Evolutionary conservation across 106 monocot species (phyloP).

Genomic region (Iris macrosiphon): DNA sequence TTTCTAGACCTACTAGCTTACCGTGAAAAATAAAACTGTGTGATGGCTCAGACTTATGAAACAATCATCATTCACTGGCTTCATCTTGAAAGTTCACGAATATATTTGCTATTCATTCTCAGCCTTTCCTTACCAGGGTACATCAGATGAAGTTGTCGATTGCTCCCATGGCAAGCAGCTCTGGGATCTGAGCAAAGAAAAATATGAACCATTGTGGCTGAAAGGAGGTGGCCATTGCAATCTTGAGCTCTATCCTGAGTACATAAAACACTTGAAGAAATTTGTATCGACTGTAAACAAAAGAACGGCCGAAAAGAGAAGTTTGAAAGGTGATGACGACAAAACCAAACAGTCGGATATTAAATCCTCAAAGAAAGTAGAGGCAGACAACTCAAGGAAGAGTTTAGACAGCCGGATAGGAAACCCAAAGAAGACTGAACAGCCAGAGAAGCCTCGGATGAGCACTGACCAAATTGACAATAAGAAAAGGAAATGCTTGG

Average conservation of each 20-base stretch:
- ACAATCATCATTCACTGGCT: too few relatives aligned
- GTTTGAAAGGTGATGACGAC: conserved; percentile 10
- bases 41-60: too few relatives aligned
- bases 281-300: conserved; percentile 41
- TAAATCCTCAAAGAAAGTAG: conserved; percentile 1
- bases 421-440: conserved; percentile 25
- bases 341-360: too few relatives aligned
- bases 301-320: conserved; percentile 13
- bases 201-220: conserved; percentile 59
- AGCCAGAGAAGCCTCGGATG: conserved; percentile 45
- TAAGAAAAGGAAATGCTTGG: conserved; percentile 33
- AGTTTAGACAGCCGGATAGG: conserved; percentile 46
- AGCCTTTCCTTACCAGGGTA: conserved; percentile 44
- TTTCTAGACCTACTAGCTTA: too few relatives aligned
- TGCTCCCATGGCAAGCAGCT: conserved; percentile 66
- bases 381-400: conserved; percentile 29
- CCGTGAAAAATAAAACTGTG: too few relatives aligned
- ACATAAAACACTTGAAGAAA: conserved; percentile 55
- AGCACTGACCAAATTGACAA: conserved; percentile 46
- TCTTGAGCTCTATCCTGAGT: conserved; percentile 61
- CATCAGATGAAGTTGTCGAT: conserved; percentile 67
- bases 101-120: too few relatives aligned
- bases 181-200: conserved; percentile 62
- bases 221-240: conserved; percentile 65
- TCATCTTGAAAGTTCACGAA: too few relatives aligned